These are phyloP conservation scores for Pelargonium fulgidum DNA, from an alignment of 441 rosid genomes.

Conservation along the genomic window DNA sequence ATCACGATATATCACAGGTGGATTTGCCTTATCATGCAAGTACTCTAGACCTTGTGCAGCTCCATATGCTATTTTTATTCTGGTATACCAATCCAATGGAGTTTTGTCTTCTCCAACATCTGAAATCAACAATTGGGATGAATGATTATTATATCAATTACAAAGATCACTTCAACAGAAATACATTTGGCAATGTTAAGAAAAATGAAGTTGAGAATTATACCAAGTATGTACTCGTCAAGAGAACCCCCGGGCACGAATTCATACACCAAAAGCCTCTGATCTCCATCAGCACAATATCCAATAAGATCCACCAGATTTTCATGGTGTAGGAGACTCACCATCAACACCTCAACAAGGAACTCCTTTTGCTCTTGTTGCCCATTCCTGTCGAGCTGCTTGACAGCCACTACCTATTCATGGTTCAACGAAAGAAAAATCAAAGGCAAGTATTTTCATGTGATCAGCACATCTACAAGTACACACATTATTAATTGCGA, in stretches of 20 bases:
- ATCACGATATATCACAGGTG: conserved; percentile 64
- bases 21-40: conserved; percentile 60
- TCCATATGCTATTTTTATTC: conserved; percentile 65
- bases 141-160: no score
- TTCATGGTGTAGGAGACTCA: conserved; percentile 54
- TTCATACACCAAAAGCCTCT: conserved; percentile 79
- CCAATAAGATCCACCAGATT: conserved; percentile 69
- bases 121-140: conserved; percentile 18
- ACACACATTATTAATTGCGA: no score
- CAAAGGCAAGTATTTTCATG: no score
- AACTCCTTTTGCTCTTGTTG: conserved; percentile 63
- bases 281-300: conserved; percentile 92
- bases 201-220: no score
- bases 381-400: conserved; percentile 69
- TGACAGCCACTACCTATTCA: conserved; percentile 72
- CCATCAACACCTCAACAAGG: conserved; percentile 43
- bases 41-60: conserved; percentile 74
- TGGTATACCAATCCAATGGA: conserved; percentile 55
- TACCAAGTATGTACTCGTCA: conserved; percentile 39
- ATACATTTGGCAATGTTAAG: no score
- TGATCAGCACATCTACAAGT: no score
- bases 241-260: conserved; percentile 56
- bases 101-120: conserved; percentile 24
- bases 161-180: no score
- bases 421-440: no score